Conservation (phyloP, 2,329 filamentous ascomycete species). For the Dothistroma pini region DNA sequence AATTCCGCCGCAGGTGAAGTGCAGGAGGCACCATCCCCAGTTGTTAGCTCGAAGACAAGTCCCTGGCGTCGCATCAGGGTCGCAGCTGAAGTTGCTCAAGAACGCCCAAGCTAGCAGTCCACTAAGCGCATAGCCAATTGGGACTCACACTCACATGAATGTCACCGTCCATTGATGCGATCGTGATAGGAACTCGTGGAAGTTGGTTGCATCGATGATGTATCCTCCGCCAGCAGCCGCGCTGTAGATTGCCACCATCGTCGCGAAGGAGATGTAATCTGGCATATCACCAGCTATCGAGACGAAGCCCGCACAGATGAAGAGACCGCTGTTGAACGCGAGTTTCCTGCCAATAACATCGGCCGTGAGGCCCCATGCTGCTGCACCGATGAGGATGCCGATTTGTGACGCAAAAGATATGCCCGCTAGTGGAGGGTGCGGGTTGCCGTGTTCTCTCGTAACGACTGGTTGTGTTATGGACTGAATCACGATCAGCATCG, state of each 20-base stretch:
- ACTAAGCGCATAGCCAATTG: slow-evolving; percentile 26
- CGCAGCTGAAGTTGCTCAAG: slow-evolving; percentile 13
- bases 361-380: slow-evolving; percentile 25
- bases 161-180: slow-evolving; percentile 26
- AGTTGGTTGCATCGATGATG: slow-evolving; percentile 30
- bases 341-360: slow-evolving; percentile 21
- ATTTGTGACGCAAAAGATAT: slow-evolving; percentile 42
- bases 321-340: slow-evolving; percentile 27
- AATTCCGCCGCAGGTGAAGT: slow-evolving; percentile 24
- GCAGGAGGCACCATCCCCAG: slow-evolving; percentile 30
- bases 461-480: slow-evolving; percentile 35
- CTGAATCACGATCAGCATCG: slow-evolving; percentile 34
- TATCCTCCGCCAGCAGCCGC: slow-evolving; percentile 30
- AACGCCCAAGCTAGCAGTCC: slow-evolving; percentile 43
- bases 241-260: slow-evolving; percentile 26
- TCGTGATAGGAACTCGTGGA: slow-evolving; percentile 28
- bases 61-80: not conserved
- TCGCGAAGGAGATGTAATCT: slow-evolving; percentile 25
- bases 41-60: slow-evolving; percentile 18
- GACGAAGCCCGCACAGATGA: slow-evolving; percentile 26
- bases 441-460: slow-evolving; percentile 27
- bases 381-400: slow-evolving; percentile 42
- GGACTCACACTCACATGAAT: slow-evolving; percentile 28
- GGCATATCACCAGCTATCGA: slow-evolving; percentile 28
- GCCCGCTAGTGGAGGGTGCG: slow-evolving; percentile 28